Evolutionary conservation across 352 stramenopile genomes (phyloP).

Genomic region (Globisporangium carolinianum): DNA sequence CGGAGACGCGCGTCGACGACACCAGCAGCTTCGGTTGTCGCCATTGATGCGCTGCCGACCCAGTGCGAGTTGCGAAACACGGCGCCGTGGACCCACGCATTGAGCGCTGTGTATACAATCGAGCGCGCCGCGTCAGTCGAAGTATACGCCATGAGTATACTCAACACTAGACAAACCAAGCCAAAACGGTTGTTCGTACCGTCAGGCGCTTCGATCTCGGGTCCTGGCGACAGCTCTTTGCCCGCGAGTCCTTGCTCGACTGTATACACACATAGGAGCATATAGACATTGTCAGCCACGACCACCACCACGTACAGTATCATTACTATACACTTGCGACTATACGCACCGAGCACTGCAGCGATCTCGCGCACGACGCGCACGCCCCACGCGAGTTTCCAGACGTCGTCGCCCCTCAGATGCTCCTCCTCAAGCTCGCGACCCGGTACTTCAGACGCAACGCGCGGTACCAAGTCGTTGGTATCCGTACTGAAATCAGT

Average conservation of each 20-base stretch:
- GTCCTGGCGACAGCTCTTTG: constrained; percentile 34
- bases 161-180: constrained; percentile 2
- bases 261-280: constrained; percentile 7
- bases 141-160: not conserved
- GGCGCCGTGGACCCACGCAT: constrained; percentile 54
- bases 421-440: constrained; percentile 33
- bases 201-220: constrained; percentile 17
- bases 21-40: constrained; percentile 20
- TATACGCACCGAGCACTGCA: constrained; percentile 24
- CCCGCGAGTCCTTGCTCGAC: constrained; percentile 34
- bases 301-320: too few relatives aligned
- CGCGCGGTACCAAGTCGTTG: constrained; percentile 24
- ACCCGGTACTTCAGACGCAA: constrained; percentile 47
- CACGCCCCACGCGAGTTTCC: constrained; percentile 59
- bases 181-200: constrained; percentile 17
- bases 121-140: too few relatives aligned
- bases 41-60: constrained; percentile 80
- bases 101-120: constrained; percentile 24
- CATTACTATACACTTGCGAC: not conserved
- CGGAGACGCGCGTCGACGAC: constrained; percentile 56
- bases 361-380: constrained; percentile 50
- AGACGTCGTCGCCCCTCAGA: constrained; percentile 40
- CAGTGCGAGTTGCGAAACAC: constrained; percentile 84
- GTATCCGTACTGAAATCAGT: constrained; percentile 24
- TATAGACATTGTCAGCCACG: too few relatives aligned